A percentile compares a stretch with the other conserved stretches of the same genome.
phyloP scores from a whole-genome alignment of 169 alveolate genomes.

The Toxoplasma gondii region DNA sequence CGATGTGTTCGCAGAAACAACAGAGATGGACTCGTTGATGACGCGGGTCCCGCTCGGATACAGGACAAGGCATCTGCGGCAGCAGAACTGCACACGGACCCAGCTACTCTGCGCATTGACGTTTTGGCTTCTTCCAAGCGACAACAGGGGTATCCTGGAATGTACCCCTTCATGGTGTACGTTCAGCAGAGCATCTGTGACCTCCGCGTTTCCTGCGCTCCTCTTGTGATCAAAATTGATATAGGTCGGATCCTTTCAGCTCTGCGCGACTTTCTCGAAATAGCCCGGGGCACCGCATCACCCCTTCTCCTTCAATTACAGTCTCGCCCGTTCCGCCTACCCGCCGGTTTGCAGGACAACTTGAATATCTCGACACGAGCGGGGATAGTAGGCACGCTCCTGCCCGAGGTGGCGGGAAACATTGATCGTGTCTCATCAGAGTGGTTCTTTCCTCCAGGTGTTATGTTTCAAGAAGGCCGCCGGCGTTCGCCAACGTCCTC shows the following conservation, averaged over 20 bases:
- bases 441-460: not conserved
- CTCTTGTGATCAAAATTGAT: conserved; percentile 13
- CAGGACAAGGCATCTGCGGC: not conserved
- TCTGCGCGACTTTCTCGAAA: not conserved
- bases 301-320: not conserved
- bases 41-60: not conserved
- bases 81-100: not conserved
- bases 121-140: not conserved
- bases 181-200: conserved; percentile 25
- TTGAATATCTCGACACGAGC: too few species aligned
- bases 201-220: not conserved
- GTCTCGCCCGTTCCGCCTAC: not conserved
- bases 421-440: too few species aligned
- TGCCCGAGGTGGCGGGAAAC: too few species aligned
- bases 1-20: not conserved
- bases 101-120: not conserved
- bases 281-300: not conserved
- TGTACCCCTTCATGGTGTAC: conserved; percentile 41
- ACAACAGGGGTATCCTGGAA: conserved; percentile 49
- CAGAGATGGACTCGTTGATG: not conserved
- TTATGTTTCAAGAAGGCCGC: not conserved
- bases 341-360: not conserved
- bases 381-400: too few species aligned
- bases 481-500: not conserved
- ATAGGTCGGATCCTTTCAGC: not conserved